phyloP scores from a whole-genome alignment of 164 flowering plant genomes.

The Umbellularia californica region DNA sequence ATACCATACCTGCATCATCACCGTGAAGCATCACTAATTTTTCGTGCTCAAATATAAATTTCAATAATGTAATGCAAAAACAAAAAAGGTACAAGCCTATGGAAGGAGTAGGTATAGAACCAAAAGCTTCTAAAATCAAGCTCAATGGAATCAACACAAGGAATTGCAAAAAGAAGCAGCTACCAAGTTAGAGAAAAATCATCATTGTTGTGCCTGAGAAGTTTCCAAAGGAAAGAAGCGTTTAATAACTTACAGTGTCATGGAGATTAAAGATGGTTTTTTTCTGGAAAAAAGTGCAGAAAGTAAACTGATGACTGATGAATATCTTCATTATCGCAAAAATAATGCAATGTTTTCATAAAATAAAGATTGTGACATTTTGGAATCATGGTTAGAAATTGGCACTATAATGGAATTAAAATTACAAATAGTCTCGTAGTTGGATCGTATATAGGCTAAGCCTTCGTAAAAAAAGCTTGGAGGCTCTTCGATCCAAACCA shows the following conservation, averaged over 20 bases:
- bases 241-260: not conserved
- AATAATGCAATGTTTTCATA: no score
- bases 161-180: not conserved
- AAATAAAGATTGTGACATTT: no score
- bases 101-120: not conserved
- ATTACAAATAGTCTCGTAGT: no score
- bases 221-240: not conserved
- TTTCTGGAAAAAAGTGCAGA: no score
- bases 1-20: conserved; percentile 52
- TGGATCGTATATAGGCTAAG: no score
- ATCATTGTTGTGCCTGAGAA: not conserved
- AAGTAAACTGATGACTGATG: no score
- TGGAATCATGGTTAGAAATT: no score
- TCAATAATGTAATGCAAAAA: not conserved
- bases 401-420: no score
- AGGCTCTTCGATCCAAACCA: no score
- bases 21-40: not conserved
- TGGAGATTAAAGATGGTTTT: not conserved
- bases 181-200: not conserved
- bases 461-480: no score
- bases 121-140: not conserved
- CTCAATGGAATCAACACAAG: not conserved
- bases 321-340: no score
- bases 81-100: not conserved
- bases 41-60: not conserved